Base-by-base conservation (phyloP, 192 early-diverging fungal genomes). In the Coemansia sp. region DNA sequence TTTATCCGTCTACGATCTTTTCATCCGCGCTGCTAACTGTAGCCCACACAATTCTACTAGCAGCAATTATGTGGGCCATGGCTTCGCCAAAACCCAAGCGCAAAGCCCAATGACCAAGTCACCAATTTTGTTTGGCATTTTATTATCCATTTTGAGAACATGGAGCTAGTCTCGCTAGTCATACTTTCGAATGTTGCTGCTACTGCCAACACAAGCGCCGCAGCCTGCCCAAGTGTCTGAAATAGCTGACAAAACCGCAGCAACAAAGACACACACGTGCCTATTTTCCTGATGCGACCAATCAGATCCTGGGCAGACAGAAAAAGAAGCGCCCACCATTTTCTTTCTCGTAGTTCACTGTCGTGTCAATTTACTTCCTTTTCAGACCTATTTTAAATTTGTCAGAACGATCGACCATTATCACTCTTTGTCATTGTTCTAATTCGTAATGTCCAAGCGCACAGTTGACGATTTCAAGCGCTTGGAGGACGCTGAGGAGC, bases 1-100 rank as follows among this genome's bases (percentile, higher is more conserved):
- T 92, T 21, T 96, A 90, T 63, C 94, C 94, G n/a, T 87, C 93
- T 0, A 94, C 94, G 1, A 67, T 5, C 8, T 12, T 48, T 1
- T 87, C 86, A 2, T 90, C 89, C 2, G 31, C 58, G 7, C 5
- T 82, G 14, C 67, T 92, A 55, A 69, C 89, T 1, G 57, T 51
- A 4, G 82, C 85, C 1, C 95, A 97, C 70, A 57, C 87, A 6
- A 25, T 65, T 1, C 65, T 93, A 0, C 72, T 97, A 23, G 64
- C 85, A 10, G 64, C 78, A 0, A 90, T 88, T 39, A 5, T 73
- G 60, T 11, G 19, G 15, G 29, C 53, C 23, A 55, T 55, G 53
- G 23, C 53, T 0, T 10, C 27, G 10, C 53, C 3, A 31, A 31
- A 15, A 25, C 53, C 53, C 25, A 55, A 55, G 53, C 53, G 53